Conservation (phyloP, 2,329 filamentous ascomycete genomes). For the Fusarium nodosum region DNA sequence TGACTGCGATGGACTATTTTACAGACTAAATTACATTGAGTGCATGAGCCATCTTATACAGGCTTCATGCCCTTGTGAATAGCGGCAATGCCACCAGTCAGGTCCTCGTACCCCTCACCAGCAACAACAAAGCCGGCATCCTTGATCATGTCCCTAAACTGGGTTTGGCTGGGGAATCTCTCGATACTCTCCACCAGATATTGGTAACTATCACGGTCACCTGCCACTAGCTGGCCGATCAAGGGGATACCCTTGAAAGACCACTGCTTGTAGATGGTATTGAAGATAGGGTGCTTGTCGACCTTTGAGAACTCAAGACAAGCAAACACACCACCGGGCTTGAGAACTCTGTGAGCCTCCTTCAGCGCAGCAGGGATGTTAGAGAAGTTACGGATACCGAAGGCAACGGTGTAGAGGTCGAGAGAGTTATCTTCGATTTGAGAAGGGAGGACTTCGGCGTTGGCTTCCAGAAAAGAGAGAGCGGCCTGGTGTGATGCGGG, state of each 20-base stretch:
- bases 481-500: conserved; percentile 67
- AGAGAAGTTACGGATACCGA: conserved; percentile 97
- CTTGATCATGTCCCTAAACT: conserved; percentile 86
- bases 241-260: conserved; percentile 94
- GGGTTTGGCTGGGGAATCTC: conserved; percentile 85
- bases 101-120: conserved; percentile 86
- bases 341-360: conserved; percentile 89
- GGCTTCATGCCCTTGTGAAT: conserved; percentile 98
- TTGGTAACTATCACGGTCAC: conserved; percentile 96
- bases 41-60: conserved; percentile 49
- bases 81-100: conserved; percentile 92
- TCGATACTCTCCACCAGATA: conserved; percentile 99
- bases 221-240: conserved; percentile 94
- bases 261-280: conserved; percentile 93
- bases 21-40: conserved; percentile 45
- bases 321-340: conserved; percentile 95
- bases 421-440: conserved; percentile 77
- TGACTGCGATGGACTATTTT: conserved; percentile 26
- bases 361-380: conserved; percentile 85
- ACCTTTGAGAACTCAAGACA: conserved; percentile 94
- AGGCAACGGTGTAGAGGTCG: conserved; percentile 97
- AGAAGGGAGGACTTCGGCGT: conserved; percentile 80
- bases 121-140: conserved; percentile 88
- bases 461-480: conserved; percentile 87
- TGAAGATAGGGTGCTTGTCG: conserved; percentile 81